Base-by-base conservation (phyloP, 2,329 filamentous ascomycete species). In the Septoria linicola region DNA sequence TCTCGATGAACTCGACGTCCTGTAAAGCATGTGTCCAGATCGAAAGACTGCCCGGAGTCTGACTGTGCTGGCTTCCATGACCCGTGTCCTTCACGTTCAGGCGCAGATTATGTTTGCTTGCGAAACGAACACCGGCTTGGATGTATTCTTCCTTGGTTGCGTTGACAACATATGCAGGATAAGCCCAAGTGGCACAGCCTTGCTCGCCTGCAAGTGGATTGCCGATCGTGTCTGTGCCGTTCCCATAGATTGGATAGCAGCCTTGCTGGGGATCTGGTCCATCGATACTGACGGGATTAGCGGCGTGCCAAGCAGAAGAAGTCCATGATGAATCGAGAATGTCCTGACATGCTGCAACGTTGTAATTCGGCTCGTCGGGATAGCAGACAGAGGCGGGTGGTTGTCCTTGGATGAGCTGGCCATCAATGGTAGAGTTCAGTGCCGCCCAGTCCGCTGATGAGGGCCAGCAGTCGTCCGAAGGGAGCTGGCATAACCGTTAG, bases 41-140 rank as follows among this genome's bases (percentile, higher is more conserved):
- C n/a, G 45, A 40, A 11, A 45, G 34, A 40, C 41, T 45, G 31
- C 49, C 25, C 23, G 19, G 17, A 13, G 30, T 25, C 23, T 40
- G 21, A 25, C 21, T 21, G 10, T 40, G 13, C 16, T 44, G 14
- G 31, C 14, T 58, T 49, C 32, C 31, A 14, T 75, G 72, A 2
- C 72, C 71, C 0, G 69, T 73, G 54, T 72, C 72, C 4, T 67
- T 63, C 11, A 73, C 55, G 2, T 80, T 68, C 0, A 82, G 60
- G 2, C 80, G 74, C 37, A 82, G 66, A 57, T 77, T 78, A 55
- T 76, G 65, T 8, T 73, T 10, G 14, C 20, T 41, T 8, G 49
- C 49, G 19, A 52, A 52, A n/a, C n/a, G n/a, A 20, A 52, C 14
- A 3, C 34, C 42, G 3, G 21, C 42, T 14, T 36, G n/a, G 8